These are phyloP conservation scores for Coemansia sp. DNA, from an alignment of 371 early-diverging fungal genomes.

Conservation along the genomic window DNA sequence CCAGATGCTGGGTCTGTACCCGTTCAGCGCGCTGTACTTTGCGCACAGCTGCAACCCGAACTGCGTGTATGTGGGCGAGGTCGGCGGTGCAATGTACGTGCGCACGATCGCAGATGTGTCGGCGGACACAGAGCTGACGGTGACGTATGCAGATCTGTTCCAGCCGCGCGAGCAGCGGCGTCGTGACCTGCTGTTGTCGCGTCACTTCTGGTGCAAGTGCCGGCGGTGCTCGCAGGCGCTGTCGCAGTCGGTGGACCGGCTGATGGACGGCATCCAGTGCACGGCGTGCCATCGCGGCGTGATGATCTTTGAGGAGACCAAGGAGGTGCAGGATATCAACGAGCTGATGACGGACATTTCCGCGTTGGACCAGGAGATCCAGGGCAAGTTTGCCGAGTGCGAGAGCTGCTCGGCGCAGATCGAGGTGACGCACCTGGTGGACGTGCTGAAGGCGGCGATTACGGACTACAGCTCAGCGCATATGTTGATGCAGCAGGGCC, in stretches of 20 bases:
- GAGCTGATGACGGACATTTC: slow-evolving; percentile 53
- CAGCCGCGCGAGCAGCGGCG: slow-evolving; percentile 70
- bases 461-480: slow-evolving; percentile 49
- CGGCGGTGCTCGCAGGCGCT: slow-evolving; percentile 63
- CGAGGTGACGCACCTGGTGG: slow-evolving; percentile 53
- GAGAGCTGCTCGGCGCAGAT: slow-evolving; percentile 50
- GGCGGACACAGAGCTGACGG: slow-evolving; percentile 61
- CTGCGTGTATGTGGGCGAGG: slow-evolving; percentile 59
- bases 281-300: slow-evolving; percentile 61
- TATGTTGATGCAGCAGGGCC: slow-evolving; percentile 36
- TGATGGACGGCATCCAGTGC: slow-evolving; percentile 68
- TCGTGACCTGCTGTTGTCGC: slow-evolving; percentile 59
- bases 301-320: slow-evolving; percentile 59
- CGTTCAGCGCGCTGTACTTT: slow-evolving; percentile 63
- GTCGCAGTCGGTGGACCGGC: slow-evolving; percentile 65
- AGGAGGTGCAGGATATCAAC: slow-evolving; percentile 57
- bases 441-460: slow-evolving; percentile 52
- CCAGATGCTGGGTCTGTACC: slow-evolving; percentile 65
- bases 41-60: slow-evolving; percentile 72
- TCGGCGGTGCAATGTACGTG: slow-evolving; percentile 58
- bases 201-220: slow-evolving; percentile 76
- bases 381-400: slow-evolving; percentile 54
- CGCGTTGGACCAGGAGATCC: slow-evolving; percentile 48
- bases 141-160: slow-evolving; percentile 68
- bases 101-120: slow-evolving; percentile 61